Base-by-base conservation (phyloP, 345 rosid genomes). In the Leavenworthia alabamica region DNA sequence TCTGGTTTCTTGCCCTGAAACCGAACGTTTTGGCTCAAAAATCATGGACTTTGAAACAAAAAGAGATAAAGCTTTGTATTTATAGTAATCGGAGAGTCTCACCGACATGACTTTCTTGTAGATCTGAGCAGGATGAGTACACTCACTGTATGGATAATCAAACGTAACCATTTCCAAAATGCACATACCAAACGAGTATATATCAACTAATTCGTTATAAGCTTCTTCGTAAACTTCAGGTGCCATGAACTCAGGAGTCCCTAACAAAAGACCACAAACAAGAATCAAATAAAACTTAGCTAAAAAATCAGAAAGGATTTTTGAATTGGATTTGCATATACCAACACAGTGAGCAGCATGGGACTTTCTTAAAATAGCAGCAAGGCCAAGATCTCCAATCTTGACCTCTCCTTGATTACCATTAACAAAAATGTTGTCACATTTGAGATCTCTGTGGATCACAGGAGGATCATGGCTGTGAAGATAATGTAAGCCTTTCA, bases 181-280 rank as follows among this genome's bases (percentile, higher is more conserved):
- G 83, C 97, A 87, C 99, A 94, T 94, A 19, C 99, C 99, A 28
- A 94, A 94, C 0, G 99, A 86, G 66, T 94, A 94, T 66, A 90
- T 82, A 72, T 94, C 99, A n/a, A 94, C 99, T 45, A 94, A 64
- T 67, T 94, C 97, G 66, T 94, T 90, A 44, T 94, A 94, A 0
- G 90, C 97, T 75, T 94, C 99, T 78, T 88, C 90, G 36, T 90
- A 94, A 13, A 94, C 88, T 76, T 94, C 99, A 26, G 99, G 99
- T 51, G 99, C 99, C 99, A 94, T 94, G 56, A 94, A 94, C 80
- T 94, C 99, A 6, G 96, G 97, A 28, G 99, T 94, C 36, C 99
- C 97, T 94, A 82, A 35, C n/a, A 27, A 48, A 51, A 52, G 44
- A 16, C 16, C 39, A 39, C 57, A 19, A 29, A 62, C 7, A 70